Conservation (phyloP, 257 asterid species). For the Cordia subcordata region DNA sequence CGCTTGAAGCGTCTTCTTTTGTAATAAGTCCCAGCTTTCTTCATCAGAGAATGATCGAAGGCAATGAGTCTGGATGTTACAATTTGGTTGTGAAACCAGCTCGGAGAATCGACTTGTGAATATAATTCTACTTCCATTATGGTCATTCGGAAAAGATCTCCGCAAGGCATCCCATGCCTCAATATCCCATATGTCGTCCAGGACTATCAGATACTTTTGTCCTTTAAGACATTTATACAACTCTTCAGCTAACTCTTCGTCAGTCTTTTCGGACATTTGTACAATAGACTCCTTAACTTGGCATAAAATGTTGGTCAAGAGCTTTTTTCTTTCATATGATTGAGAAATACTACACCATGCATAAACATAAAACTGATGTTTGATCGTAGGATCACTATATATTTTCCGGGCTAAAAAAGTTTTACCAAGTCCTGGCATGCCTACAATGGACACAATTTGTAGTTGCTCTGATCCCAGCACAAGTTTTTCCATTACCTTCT, state of each 20-base stretch:
- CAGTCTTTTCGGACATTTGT: background rate
- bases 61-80: background rate
- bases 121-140: conserved; percentile 10
- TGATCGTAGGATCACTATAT: background rate
- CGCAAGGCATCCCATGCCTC: conserved; percentile 6
- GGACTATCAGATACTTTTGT: conserved; percentile 6
- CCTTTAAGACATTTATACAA: conserved; percentile 1
- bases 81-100: background rate
- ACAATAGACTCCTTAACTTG: background rate
- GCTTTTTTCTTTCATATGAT: background rate
- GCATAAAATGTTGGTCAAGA: conserved; percentile 5
- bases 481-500: background rate
- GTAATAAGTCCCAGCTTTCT: conserved; percentile 17
- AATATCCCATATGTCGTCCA: conserved; percentile 18
- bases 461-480: background rate
- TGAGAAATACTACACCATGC: conserved; percentile 14
- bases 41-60: background rate
- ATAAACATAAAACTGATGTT: background rate
- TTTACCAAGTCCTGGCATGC: conserved; percentile 21
- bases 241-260: background rate
- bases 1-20: conserved; percentile 2
- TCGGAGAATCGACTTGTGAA: conserved; percentile 4
- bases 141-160: conserved; percentile 6
- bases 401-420: conserved; percentile 9
- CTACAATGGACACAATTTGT: conserved; percentile 11